A percentile compares a stretch with the other conserved stretches of the same genome.
phyloP scores from a whole-genome alignment of 2,329 filamentous ascomycete species.

The Plenodomus lindquistii region DNA sequence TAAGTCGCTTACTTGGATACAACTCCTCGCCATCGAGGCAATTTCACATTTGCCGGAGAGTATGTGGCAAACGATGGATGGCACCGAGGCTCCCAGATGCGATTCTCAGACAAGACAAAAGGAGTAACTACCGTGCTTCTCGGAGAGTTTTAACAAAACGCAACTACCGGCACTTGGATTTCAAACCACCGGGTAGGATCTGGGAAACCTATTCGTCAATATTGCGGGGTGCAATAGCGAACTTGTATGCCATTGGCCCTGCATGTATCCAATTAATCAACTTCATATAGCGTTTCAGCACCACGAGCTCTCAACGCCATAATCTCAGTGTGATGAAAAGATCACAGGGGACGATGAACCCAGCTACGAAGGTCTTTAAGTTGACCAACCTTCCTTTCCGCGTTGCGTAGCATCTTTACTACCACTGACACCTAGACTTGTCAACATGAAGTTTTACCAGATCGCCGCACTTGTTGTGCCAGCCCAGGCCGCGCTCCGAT shows the following conservation, averaged over 20 bases:
- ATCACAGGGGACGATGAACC: background rate
- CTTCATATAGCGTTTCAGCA: constrained; percentile 6
- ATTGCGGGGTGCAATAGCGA: background rate
- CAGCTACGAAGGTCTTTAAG: constrained; percentile 1
- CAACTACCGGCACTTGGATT: constrained; percentile 1
- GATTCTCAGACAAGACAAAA: background rate
- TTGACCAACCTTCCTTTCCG: background rate
- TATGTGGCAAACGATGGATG: background rate
- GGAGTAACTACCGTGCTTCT: constrained; percentile 1
- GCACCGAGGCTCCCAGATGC: background rate
- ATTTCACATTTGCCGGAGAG: background rate
- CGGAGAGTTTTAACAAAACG: background rate
- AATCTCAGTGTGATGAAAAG: background rate
- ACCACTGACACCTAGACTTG: constrained; percentile 1
- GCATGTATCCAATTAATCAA: constrained; percentile 7
- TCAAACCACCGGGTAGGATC: background rate
- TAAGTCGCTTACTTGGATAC: background rate
- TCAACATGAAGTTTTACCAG: constrained; percentile 23
- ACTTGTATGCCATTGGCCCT: constrained; percentile 6
- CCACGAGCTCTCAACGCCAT: constrained; percentile 3
- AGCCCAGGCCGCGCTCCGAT: constrained; percentile 28
- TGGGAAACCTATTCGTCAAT: background rate
- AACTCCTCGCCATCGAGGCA: background rate
- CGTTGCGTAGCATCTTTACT: background rate
- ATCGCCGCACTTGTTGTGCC: constrained; percentile 17